Conservation (phyloP, 768 basidiomycete genomes). For the Tulasnella sp. region DNA sequence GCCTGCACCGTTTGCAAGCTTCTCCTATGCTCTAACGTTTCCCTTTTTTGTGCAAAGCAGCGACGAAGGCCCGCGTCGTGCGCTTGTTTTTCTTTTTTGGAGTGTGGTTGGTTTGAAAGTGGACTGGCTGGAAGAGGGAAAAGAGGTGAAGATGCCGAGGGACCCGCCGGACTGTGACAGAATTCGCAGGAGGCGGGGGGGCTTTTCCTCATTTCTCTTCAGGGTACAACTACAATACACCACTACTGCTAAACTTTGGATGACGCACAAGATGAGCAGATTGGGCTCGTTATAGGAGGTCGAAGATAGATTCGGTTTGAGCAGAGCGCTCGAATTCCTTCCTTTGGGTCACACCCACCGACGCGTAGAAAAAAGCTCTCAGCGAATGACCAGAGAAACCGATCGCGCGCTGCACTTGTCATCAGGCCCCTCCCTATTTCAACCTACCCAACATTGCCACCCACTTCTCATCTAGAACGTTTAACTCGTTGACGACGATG, state of each 20-base stretch:
- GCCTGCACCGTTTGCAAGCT: background rate
- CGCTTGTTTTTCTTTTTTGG: background rate
- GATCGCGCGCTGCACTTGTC: background rate
- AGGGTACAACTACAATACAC: background rate
- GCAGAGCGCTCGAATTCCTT: background rate
- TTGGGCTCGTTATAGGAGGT: background rate
- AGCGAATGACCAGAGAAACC: background rate
- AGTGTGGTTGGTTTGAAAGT: background rate
- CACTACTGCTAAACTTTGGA: background rate
- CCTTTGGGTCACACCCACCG: background rate
- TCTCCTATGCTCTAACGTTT: background rate
- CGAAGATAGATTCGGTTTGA: too few relatives aligned
- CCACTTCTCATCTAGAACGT: background rate
- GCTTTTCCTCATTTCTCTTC: background rate
- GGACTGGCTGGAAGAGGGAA: conserved; percentile 3
- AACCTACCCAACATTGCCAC: background rate
- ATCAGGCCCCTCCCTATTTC: background rate
- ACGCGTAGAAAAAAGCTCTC: background rate
- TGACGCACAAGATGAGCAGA: background rate
- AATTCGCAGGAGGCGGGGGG: background rate
- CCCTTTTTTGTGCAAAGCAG: background rate
- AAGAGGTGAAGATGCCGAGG: background rate
- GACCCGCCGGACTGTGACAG: background rate
- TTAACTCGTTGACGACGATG: background rate
- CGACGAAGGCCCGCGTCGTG: background rate